These are phyloP conservation scores for Cercophora samala DNA, from an alignment of 495 filamentous ascomycete genomes.

Conservation along the genomic window DNA sequence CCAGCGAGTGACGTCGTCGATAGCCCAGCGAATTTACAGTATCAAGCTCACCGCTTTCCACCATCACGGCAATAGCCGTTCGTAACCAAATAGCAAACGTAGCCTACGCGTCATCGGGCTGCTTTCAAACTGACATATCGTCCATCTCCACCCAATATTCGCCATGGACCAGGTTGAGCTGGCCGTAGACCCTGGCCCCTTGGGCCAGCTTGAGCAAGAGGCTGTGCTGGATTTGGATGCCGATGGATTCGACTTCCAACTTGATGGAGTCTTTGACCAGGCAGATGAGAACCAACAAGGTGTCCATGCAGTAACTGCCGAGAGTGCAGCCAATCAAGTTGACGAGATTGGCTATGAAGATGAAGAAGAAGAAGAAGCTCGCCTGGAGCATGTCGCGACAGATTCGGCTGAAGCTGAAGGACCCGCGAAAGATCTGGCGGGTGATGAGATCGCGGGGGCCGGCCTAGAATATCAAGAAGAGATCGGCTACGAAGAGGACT, in stretches of 20 bases:
- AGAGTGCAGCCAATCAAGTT: conserved; percentile 2
- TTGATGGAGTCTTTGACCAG: conserved; percentile 21
- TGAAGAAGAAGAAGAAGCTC: conserved; percentile 14
- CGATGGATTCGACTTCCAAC: conserved; percentile 34
- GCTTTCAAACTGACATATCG: background rate
- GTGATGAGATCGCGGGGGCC: conserved; percentile 14
- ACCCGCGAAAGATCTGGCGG: background rate
- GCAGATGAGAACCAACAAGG: conserved; percentile 7
- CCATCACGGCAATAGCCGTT: background rate
- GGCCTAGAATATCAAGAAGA: conserved; percentile 31
- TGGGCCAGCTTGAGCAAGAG: conserved; percentile 27
- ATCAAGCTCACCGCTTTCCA: background rate
- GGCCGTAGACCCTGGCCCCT: conserved; percentile 15
- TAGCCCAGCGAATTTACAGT: background rate
- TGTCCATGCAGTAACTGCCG: background rate
- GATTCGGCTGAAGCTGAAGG: background rate
- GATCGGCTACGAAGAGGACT: conserved; percentile 34
- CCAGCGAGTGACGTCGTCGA: background rate
- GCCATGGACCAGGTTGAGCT: conserved; percentile 31
- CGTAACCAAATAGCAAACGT: background rate
- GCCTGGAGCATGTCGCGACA: background rate
- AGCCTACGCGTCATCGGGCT: background rate
- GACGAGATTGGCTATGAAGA: conserved; percentile 27
- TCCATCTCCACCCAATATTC: background rate
- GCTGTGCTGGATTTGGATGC: conserved; percentile 27